A percentile compares a stretch with the other conserved stretches of the same genome.
phyloP scores from a whole-genome alignment of 257 asterid genomes.

The Solanum bulbocastanum region DNA sequence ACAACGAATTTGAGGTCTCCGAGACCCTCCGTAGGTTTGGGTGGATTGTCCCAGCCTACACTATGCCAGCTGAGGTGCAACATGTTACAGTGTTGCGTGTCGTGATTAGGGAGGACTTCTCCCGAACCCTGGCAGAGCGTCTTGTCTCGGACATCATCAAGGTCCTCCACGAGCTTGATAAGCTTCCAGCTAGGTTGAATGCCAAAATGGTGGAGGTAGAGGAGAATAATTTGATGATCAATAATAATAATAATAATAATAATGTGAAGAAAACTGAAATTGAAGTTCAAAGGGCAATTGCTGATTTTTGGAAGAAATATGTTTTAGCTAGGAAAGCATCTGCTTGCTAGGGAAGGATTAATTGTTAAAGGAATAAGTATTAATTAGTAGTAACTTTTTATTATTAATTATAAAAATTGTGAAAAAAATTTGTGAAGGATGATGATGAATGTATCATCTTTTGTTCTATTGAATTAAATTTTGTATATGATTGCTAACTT shows the following conservation, averaged over 20 bases:
- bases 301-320: conserved; percentile 18
- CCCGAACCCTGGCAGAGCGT: conserved; percentile 17
- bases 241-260: not conserved
- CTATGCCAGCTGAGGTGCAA: conserved; percentile 26
- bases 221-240: not conserved
- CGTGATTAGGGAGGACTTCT: conserved; percentile 22
- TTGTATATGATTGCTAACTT: not conserved
- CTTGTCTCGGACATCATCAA: conserved; percentile 12
- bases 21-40: conserved; percentile 20
- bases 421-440: not conserved
- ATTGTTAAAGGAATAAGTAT: not conserved
- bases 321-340: conserved; percentile 15
- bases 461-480: not conserved
- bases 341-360: not conserved
- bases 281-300: conserved; percentile 13
- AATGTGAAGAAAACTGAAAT: conserved; percentile 10
- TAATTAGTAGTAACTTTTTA: not conserved
- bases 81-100: conserved; percentile 22
- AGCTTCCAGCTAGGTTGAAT: not conserved
- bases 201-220: not conserved
- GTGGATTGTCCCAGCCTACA: conserved; percentile 26
- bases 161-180: conserved; percentile 16
- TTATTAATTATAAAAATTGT: not conserved
- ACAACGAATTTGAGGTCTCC: conserved; percentile 19
- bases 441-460: not conserved